Evolutionary conservation across 2,329 filamentous ascomycete species (phyloP), one percentile per base, ranked within the genome.

Genomic region (Myriosclerotinia duriaeana): DNA sequence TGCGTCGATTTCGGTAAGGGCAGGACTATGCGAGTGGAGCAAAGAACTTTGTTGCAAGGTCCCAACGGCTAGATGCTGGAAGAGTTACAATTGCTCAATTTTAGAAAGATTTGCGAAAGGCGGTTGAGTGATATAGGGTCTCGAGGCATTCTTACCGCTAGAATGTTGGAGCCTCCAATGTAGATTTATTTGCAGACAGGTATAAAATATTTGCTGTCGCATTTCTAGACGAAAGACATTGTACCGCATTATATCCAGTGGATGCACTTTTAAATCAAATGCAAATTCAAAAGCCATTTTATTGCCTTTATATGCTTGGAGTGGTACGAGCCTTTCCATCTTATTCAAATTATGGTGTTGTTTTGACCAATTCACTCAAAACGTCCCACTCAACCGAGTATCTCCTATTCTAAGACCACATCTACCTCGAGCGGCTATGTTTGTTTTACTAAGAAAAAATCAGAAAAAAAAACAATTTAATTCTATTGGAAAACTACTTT

Each of bases 371-470:
- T 61, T 61, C 58, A 61, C 58, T 20, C 3, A 17, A 61, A 61
- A 50, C n/a, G 38, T 38, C n/a, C 44, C 44, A 61, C 58, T 50
- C 58, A 61, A 60, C 30, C n/a, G 44, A 50, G 34, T 38, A 50
- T 26, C 34, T 20, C 44, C n/a, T 50, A 26, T 50, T 26, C 15
- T 15, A 38, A 61, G 14, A 4, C 8, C 5, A 17, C 4, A 50
- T 36, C 44, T 36, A 36, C 12, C 40, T 59, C 7, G 3, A 48
- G 20, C 15, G 14, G 0, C 42, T n/a, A 38, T n/a, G 15, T 1
- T 5, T 22, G 5, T 12, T 50, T 12, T 7, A 11, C 30, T 2
- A 22, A 17, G 14, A 14, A 50, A 38, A 1, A 22, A 38, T 12
- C 20, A 17, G 12, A 38, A 3, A 22, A 3, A 22, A 20, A 7